Evolutionary conservation across 73 alveolate species (phyloP).

Genomic region (Symbiodinium natans): DNA sequence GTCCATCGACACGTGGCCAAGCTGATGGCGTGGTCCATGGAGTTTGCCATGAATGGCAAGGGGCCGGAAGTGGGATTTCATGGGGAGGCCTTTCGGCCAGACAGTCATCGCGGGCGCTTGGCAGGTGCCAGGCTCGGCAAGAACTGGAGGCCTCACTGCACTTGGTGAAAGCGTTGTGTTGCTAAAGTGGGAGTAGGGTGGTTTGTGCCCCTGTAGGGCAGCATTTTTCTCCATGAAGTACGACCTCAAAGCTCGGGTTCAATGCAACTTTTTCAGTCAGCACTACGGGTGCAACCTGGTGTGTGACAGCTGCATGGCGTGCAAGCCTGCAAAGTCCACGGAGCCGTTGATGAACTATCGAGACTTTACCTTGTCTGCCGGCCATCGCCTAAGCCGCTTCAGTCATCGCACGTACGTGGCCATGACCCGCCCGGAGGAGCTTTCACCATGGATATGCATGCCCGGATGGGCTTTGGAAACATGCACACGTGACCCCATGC

Average conservation of each 20-base stretch:
- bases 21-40: slow-evolving; percentile 26
- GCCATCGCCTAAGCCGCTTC: neutral
- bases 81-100: neutral
- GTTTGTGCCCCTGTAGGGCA: no score
- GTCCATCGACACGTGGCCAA: neutral
- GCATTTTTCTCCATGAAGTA: neutral
- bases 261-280: slow-evolving; percentile 11
- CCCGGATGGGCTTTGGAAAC: slow-evolving; percentile 18
- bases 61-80: neutral
- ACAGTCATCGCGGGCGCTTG: neutral
- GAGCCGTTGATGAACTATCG: slow-evolving; percentile 11
- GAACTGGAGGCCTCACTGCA: no score
- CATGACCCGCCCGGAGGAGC: no score
- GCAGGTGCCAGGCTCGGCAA: neutral
- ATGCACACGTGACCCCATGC: slow-evolving; percentile 14
- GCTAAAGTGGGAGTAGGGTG: no score
- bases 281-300: slow-evolving; percentile 5
- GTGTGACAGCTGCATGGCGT: slow-evolving; percentile 26
- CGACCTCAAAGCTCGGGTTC: slow-evolving; percentile 34
- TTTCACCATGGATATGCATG: slow-evolving; percentile 29
- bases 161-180: no score
- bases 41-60: neutral
- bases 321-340: neutral
- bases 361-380: neutral
- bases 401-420: neutral